Base-by-base conservation (phyloP, 768 basidiomycete genomes). In the Boletus subparvulus region DNA sequence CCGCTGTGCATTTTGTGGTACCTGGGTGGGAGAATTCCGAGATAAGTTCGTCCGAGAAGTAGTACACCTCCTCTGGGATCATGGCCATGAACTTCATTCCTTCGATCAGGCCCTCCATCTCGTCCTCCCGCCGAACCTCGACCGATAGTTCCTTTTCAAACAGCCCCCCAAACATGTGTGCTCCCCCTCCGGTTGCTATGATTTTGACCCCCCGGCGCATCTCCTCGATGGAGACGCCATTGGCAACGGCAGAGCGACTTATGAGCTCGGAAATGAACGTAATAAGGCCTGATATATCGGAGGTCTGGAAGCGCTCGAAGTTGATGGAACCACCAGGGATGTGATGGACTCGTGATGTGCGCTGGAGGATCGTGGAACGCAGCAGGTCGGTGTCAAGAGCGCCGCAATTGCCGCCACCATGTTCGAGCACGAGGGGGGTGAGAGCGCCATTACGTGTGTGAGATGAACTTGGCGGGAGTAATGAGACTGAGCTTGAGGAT, bases 91-190 rank as follows among this genome's bases (percentile, higher is more conserved):
- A 99, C 73, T 92, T 90, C 69, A 99, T 80, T 30, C 97, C 97
- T 65, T 93, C 88, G 62, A 98, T 98, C 69, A 98, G 75, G 66
- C 97, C 98, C 75, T 93, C 96, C 97, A 99, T 98, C 81, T 99
- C 97, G 71, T 98, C 97, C 74, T 98, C 96, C 54, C 88, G 75
- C 58, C 79, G 77, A 42, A 98, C 93, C 67, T 95, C 93, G 49
- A 98, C 92, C 28, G 80, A 84, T 14, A 98, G 77, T 60, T 83
- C 83, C 21, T 77, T 77, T 49, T 78, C 78, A 71, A 99, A 88
- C 50, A 90, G 76, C 65, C 91, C 88, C 72, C 95, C 87, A 76
- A 95, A 98, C 68, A 84, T 87, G 80, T 97, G 94, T 41, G 96
- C 96, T 37, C 97, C 97, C 17, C 97, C 97, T 17, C 97, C 97